These are phyloP conservation scores for Sclerotinia minor DNA, from an alignment of 2,329 filamentous ascomycete species.

Conservation along the genomic window DNA sequence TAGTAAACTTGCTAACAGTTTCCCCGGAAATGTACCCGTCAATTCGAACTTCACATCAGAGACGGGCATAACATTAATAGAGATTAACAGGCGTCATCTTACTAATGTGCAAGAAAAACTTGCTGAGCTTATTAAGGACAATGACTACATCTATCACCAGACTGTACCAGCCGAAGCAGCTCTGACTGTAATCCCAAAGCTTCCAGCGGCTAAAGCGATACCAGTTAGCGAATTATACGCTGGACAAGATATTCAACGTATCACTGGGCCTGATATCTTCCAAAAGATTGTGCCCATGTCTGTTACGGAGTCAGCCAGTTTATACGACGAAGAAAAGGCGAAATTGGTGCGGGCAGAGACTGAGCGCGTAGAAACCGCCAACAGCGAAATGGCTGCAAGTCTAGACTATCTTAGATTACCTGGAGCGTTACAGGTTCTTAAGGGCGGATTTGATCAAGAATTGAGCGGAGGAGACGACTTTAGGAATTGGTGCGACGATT, in stretches of 20 bases:
- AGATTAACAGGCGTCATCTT: constrained; percentile 80
- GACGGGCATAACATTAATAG: constrained; percentile 69
- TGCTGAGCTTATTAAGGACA: constrained; percentile 78
- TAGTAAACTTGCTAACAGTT: constrained; percentile 70
- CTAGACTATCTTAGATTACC: constrained; percentile 91
- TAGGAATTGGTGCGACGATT: constrained; percentile 87
- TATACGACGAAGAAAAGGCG: constrained; percentile 98
- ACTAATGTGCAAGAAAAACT: constrained; percentile 80
- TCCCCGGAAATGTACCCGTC: constrained; percentile 75
- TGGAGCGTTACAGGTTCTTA: constrained; percentile 83
- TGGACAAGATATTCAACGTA: constrained; percentile 93
- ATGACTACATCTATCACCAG: constrained; percentile 98
- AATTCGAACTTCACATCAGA: constrained; percentile 84
- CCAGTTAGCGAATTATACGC: constrained; percentile 96
- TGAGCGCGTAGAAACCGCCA: constrained; percentile 87
- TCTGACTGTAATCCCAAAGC: constrained; percentile 78
- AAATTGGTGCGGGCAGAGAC: constrained; percentile 92
- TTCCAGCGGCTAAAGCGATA: constrained; percentile 94
- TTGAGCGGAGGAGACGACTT: constrained; percentile 88
- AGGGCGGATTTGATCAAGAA: constrained; percentile 89
- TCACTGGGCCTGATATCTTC: constrained; percentile 96
- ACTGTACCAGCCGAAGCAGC: constrained; percentile 83
- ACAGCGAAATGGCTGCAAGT: constrained; percentile 93
- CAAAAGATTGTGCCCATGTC: constrained; percentile 94
- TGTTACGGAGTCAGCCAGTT: constrained; percentile 92